A percentile compares a stretch with the other conserved stretches of the same genome.
Conservation (phyloP, 129 eudicot genomes). For the Escallonia herrerae region DNA sequence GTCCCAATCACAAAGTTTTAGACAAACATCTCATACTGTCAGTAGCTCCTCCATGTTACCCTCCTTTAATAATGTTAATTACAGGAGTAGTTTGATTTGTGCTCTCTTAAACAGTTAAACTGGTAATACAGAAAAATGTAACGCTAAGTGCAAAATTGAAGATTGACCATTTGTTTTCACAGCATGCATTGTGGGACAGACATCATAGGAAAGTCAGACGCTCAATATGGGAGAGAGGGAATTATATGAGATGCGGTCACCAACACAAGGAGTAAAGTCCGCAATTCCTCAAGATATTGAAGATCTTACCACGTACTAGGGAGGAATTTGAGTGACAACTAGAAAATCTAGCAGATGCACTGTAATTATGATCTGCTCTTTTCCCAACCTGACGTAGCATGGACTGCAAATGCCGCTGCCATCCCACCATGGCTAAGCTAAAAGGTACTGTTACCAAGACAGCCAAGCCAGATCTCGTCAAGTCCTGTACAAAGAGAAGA, state of each 20-base stretch:
- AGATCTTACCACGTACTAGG: slow-evolving; percentile 36
- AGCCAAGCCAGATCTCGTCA: not conserved
- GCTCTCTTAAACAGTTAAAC: not conserved
- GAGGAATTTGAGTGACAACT: slow-evolving; percentile 48
- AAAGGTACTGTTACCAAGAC: slow-evolving; percentile 12
- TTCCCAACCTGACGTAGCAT: slow-evolving; percentile 54
- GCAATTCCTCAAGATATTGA: slow-evolving; percentile 7
- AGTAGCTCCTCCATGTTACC: too few relatives aligned
- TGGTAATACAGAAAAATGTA: not conserved
- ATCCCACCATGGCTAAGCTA: slow-evolving; percentile 60
- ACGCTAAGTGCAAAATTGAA: too few relatives aligned
- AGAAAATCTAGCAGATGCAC: slow-evolving; percentile 31
- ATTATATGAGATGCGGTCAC: too few relatives aligned
- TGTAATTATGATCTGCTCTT: slow-evolving; percentile 39
- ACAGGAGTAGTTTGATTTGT: too few relatives aligned
- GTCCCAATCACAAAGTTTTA: not conserved
- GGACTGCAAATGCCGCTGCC: slow-evolving; percentile 65
- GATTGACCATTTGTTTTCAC: too few relatives aligned
- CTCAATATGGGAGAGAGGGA: too few relatives aligned
- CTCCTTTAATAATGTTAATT: too few relatives aligned
- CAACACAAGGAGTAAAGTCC: too few relatives aligned
- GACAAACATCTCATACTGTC: not conserved
- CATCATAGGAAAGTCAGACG: too few relatives aligned
- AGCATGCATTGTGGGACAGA: too few relatives aligned
- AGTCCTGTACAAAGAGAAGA: not conserved